These are phyloP conservation scores for Penicillium macrosclerotiorum DNA, from an alignment of 495 filamentous ascomycete genomes.

Conservation along the genomic window DNA sequence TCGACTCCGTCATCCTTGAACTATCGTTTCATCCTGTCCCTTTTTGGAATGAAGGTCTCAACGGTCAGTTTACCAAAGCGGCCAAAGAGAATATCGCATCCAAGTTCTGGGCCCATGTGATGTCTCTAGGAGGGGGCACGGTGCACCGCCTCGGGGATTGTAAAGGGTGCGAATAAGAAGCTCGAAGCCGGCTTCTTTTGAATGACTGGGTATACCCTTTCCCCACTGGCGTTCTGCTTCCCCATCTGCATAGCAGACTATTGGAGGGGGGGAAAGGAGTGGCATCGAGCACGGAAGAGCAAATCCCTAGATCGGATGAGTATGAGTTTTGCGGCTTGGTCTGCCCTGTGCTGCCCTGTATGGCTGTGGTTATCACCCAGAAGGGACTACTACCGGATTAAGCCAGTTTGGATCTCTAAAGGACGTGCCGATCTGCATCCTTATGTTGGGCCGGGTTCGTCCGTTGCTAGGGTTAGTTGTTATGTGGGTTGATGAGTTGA, in stretches of 20 bases:
- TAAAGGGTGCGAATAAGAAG: conserved; percentile 15
- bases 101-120: conserved; percentile 20
- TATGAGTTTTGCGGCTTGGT: no score
- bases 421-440: conserved; percentile 23
- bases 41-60: conserved; percentile 8
- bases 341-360: no score
- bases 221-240: no score
- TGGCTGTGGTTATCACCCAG: no score
- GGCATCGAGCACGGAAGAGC: conserved; percentile 3
- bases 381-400: conserved; percentile 15
- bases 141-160: conserved; percentile 9
- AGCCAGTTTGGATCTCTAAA: conserved; percentile 13
- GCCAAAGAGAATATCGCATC: conserved; percentile 19
- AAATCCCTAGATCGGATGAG: conserved; percentile 13
- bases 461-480: not conserved
- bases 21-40: conserved; percentile 21
- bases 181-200: conserved; percentile 11
- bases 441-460: no score
- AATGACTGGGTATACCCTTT: conserved; percentile 20
- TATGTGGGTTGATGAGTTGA: not conserved
- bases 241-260: conserved; percentile 2
- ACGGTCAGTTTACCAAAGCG: conserved; percentile 22
- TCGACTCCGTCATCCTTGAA: conserved; percentile 3
- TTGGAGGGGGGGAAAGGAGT: not conserved
- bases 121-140: conserved; percentile 12